A percentile compares a stretch with the other conserved stretches of the same genome.
phyloP scores from a whole-genome alignment of 495 filamentous ascomycete genomes.

The Hypoxylon rickii region DNA sequence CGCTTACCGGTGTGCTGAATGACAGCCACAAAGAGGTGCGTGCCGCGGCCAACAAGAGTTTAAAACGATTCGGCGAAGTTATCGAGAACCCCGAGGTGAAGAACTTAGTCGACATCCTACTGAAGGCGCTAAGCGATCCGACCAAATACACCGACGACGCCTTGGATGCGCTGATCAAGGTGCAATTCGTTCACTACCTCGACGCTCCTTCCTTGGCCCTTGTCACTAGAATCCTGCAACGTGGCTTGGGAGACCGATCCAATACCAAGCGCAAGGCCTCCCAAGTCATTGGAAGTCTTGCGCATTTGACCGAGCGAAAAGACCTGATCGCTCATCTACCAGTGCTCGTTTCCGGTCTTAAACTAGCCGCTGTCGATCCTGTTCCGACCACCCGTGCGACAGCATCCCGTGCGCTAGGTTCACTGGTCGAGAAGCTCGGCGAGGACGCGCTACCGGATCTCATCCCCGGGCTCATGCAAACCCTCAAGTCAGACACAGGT shows the following conservation, averaged over 20 bases:
- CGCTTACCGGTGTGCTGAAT: conserved; percentile 88
- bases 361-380: conserved; percentile 87
- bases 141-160: conserved; percentile 98
- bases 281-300: conserved; percentile 95
- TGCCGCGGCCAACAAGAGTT: conserved; percentile 85
- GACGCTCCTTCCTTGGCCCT: conserved; percentile 94
- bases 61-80: conserved; percentile 97
- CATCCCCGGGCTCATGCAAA: conserved; percentile 95
- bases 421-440: conserved; percentile 93
- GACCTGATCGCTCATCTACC: conserved; percentile 91
- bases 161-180: conserved; percentile 90
- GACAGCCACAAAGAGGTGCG: conserved; percentile 98
- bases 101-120: conserved; percentile 80
- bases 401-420: conserved; percentile 93
- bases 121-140: conserved; percentile 96
- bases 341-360: conserved; percentile 87
- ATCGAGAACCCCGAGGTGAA: conserved; percentile 98
- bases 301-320: conserved; percentile 94
- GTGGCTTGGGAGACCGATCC: conserved; percentile 86
- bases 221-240: conserved; percentile 92
- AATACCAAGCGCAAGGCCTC: conserved; percentile 93
- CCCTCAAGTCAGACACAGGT: conserved; percentile 94
- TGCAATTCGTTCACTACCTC: conserved; percentile 93
- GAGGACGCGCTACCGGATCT: conserved; percentile 96
- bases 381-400: conserved; percentile 97